A percentile compares a stretch with the other conserved stretches of the same genome.
Evolutionary conservation across 2,329 filamentous ascomycete species (phyloP).

Genomic region (Kalmusia sp.): DNA sequence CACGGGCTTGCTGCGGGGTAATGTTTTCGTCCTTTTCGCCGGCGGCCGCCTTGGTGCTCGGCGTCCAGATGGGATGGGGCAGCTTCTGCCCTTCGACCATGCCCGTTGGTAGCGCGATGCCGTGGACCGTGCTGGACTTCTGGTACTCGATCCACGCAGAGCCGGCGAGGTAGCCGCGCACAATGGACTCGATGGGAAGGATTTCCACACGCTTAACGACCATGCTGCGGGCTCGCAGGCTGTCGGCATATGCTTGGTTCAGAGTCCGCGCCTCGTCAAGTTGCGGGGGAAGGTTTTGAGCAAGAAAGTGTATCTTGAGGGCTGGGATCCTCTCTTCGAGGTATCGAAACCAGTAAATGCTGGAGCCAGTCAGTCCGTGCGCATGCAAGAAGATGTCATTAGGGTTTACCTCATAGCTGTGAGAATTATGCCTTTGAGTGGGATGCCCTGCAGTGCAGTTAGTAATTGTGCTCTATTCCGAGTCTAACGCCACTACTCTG

Average conservation of each 20-base stretch:
- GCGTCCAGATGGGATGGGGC: conserved; percentile 75
- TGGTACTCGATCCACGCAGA: conserved; percentile 83
- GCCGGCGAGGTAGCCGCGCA: conserved; percentile 90
- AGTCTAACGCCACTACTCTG: no score
- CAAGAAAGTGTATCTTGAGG: conserved; percentile 69
- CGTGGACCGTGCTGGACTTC: conserved; percentile 78
- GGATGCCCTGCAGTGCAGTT: conserved; percentile 63
- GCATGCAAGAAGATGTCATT: not conserved
- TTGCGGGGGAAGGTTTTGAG: conserved; percentile 20
- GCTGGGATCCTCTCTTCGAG: conserved; percentile 63
- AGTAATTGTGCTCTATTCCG: no score
- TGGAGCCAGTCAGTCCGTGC: conserved; percentile 10
- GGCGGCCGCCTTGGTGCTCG: conserved; percentile 82
- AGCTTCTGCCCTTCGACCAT: conserved; percentile 75
- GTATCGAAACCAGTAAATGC: conserved; percentile 70
- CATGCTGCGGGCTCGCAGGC: conserved; percentile 74
- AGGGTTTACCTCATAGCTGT: conserved; percentile 64
- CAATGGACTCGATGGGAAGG: conserved; percentile 81
- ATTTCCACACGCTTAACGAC: conserved; percentile 75
- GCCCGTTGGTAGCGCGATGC: conserved; percentile 71
- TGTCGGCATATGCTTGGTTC: no score
- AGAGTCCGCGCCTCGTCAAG: conserved; percentile 59
- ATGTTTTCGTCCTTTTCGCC: conserved; percentile 90
- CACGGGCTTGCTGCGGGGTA: conserved; percentile 65
- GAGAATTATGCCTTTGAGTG: conserved; percentile 71